Conservation (phyloP, 1,284 basidiomycete genomes). For the Malassezia caprae region DNA sequence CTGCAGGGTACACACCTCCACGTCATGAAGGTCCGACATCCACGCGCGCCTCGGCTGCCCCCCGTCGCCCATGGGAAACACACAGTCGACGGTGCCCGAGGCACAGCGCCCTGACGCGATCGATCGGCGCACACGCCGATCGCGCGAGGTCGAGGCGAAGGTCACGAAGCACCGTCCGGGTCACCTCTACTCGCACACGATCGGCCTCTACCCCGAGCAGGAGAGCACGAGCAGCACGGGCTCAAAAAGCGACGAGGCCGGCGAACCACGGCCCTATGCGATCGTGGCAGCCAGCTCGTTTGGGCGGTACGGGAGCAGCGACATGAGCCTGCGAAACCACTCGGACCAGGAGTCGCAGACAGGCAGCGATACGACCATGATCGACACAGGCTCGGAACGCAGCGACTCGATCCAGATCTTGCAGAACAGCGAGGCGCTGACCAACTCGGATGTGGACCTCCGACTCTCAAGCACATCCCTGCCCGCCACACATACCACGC, state of each 20-base stretch:
- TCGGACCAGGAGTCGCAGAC: neutral
- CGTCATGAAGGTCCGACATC: neutral
- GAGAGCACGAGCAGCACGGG: neutral
- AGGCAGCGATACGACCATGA: neutral
- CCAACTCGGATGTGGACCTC: neutral
- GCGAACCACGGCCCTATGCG: neutral
- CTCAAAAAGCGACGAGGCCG: neutral
- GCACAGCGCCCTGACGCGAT: neutral
- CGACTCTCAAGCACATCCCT: neutral
- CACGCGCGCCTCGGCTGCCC: neutral
- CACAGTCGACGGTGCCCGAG: conserved; percentile 6
- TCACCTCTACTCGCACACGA: conserved; percentile 15
- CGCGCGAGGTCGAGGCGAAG: neutral
- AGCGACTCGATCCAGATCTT: neutral
- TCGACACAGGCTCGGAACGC: neutral
- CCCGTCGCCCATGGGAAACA: conserved; percentile 11
- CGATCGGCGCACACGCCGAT: neutral
- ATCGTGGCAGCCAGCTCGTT: neutral
- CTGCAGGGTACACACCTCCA: conserved; percentile 3
- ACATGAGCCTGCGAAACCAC: neutral
- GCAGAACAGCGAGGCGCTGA: neutral
- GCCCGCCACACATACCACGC: neutral
- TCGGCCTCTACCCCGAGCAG: neutral
- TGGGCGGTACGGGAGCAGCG: neutral
- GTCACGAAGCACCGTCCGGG: conserved; percentile 14